phyloP scores from a whole-genome alignment of 2,329 filamentous ascomycete species.

The Ambrosiella xylebori region DNA sequence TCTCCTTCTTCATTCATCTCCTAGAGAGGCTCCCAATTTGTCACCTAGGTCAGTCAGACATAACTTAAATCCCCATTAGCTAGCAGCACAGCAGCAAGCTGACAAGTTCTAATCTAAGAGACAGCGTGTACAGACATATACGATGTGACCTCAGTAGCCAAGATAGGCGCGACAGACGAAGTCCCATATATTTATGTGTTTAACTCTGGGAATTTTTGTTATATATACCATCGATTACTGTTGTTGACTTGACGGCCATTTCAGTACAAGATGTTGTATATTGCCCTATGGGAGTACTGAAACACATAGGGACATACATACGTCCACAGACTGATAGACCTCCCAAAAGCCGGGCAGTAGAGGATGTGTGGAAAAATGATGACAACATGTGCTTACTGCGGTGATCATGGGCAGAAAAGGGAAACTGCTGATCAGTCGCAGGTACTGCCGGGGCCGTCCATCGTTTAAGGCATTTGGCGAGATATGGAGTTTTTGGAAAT shows the following conservation, averaged over 20 bases:
- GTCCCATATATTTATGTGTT: not conserved
- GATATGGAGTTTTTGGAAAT: not conserved
- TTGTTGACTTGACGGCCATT: not conserved
- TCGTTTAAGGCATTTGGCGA: too few species aligned
- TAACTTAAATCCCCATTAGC: not conserved
- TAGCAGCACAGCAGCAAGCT: not conserved
- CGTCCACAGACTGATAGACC: too few species aligned
- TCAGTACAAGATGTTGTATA: not conserved
- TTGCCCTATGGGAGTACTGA: not conserved
- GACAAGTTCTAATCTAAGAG: not conserved
- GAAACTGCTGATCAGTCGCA: not conserved
- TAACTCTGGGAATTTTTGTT: too few species aligned
- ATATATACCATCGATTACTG: not conserved
- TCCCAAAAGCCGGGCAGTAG: too few species aligned
- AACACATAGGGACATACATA: not conserved
- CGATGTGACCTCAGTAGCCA: not conserved
- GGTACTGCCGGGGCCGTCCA: too few species aligned
- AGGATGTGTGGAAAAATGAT: not conserved
- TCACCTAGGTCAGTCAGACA: not conserved
- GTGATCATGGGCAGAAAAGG: not conserved
- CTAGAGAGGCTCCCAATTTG: not conserved
- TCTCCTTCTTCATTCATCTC: not conserved
- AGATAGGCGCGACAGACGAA: not conserved
- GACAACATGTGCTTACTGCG: not conserved
- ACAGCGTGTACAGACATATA: slow-evolving; percentile 1